Percentiles rank a stretch among this genome's conserved stretches.
Evolutionary conservation across 208 protist species (phyloP).

Genomic region (Herpetomonas tarakana): DNA sequence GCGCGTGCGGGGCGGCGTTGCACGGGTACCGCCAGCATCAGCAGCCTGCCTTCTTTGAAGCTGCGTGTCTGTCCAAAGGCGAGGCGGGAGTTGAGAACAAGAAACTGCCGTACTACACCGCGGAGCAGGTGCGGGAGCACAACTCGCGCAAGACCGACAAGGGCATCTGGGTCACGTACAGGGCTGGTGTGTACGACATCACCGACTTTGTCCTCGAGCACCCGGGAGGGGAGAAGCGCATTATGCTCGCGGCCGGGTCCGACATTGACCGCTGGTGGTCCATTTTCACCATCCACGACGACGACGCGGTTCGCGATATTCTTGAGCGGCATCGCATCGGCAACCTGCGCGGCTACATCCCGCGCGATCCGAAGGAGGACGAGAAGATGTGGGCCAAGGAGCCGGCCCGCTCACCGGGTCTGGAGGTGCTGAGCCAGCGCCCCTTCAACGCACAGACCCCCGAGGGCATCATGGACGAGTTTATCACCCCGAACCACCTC

Average conservation of each 20-base stretch:
- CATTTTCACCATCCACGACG: slow-evolving; percentile 60
- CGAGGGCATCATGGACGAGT: slow-evolving; percentile 28
- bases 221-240: slow-evolving; percentile 73
- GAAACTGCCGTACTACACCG: slow-evolving; percentile 24
- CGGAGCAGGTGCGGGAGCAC: slow-evolving; percentile 25
- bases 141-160: slow-evolving; percentile 18
- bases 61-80: slow-evolving; percentile 13
- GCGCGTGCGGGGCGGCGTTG: neutral
- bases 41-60: neutral
- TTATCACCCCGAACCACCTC: slow-evolving; percentile 67
- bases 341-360: slow-evolving; percentile 33
- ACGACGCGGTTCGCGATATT: slow-evolving; percentile 36
- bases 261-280: slow-evolving; percentile 74
- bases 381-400: slow-evolving; percentile 32
- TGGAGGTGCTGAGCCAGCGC: slow-evolving; percentile 33
- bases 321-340: slow-evolving; percentile 34
- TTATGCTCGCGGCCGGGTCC: slow-evolving; percentile 68
- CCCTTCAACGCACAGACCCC: slow-evolving; percentile 72
- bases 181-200: slow-evolving; percentile 73
- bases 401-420: slow-evolving; percentile 26
- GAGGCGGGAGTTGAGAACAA: slow-evolving; percentile 16
- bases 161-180: slow-evolving; percentile 70
- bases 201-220: slow-evolving; percentile 70
- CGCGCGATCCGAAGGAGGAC: slow-evolving; percentile 8
- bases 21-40: neutral